Base-by-base conservation (phyloP, 306 rosid species). In the Corylus heterophylla region DNA sequence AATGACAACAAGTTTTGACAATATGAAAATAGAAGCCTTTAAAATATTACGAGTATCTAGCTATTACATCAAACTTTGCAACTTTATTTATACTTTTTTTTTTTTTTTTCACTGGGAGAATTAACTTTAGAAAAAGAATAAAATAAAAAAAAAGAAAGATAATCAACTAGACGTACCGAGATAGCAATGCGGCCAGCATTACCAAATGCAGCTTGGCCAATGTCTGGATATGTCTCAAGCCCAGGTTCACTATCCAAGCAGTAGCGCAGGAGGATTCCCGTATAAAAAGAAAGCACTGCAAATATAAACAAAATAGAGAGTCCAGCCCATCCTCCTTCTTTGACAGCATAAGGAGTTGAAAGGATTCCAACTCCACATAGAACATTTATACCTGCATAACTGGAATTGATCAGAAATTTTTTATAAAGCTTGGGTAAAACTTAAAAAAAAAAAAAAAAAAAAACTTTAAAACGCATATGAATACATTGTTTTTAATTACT, bases 201-300 rank as follows among this genome's bases (percentile, higher is more conserved):
- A 48, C 99, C 99, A 76, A 96, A 96, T 49, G 99, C 99, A 75
- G 98, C 99, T 73, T 91, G 96, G 66, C 99, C 99, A 82, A 96
- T 88, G 67, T 96, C 99, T 12, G 99, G 99, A 83, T 93, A 96
- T n/a, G 99, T 96, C 79, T 96, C 97, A 25, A 96, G 87, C 18
- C 92, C 98, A 45, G 99, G 97, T 66, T 86, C 88, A 63, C 99
- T 96, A 55, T 96, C 99, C 89, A 96, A 85, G 82, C 99, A 96
- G 69, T 75, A 52, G 64, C 97, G 94, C 85, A 96, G 80, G 29
- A 96, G 98, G 49, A 93, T 62, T 17, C 99, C 99, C 17, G 99
- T 96, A 84, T 96, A 96, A 84, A 93, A 96, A 13, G 99, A 93
- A 83, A 96, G 86, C 68, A 81, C 78, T 29, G 96, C 94, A 82